A percentile compares a stretch with the other conserved stretches of the same genome.
Evolutionary conservation across 257 asterid species (phyloP).

Genomic region (Haberlea rhodopensis): DNA sequence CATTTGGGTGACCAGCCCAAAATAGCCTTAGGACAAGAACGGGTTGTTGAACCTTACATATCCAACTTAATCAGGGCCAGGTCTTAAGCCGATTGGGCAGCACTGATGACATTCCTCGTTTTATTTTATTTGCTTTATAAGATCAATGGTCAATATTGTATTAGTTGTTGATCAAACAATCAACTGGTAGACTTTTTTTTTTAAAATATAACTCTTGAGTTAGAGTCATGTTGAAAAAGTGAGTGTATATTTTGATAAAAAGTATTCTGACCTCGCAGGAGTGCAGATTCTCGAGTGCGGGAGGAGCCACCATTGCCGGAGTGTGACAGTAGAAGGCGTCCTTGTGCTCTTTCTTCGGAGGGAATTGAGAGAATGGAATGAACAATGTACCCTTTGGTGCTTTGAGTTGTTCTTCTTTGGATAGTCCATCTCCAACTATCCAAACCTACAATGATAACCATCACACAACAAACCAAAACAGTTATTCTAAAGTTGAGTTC

Average conservation of each 20-base stretch:
- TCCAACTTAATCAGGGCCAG: too few relatives aligned
- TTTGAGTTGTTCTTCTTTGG: conserved; percentile 50
- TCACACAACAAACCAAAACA: background rate
- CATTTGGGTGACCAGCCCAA: too few relatives aligned
- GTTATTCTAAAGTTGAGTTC: background rate
- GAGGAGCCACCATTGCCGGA: conserved; percentile 75
- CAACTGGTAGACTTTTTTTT: background rate
- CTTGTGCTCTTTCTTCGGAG: conserved; percentile 53
- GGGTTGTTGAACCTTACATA: too few relatives aligned
- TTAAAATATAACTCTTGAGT: background rate
- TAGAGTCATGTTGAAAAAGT: background rate
- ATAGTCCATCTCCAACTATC: conserved; percentile 74
- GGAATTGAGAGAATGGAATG: conserved; percentile 65
- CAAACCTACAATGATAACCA: conserved; percentile 44
- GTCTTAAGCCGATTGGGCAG: too few relatives aligned
- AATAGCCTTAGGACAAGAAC: too few relatives aligned
- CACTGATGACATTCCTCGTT: too few relatives aligned
- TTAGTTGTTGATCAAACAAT: background rate
- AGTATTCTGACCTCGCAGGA: conserved; percentile 60
- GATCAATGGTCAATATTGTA: background rate
- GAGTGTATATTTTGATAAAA: background rate
- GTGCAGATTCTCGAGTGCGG: conserved; percentile 58
- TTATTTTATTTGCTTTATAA: background rate
- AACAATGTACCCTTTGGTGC: conserved; percentile 68
- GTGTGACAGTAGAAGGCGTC: conserved; percentile 54